Conservation (phyloP, 1,139 yeast genomes). For the Pichiaceae sp. region DNA sequence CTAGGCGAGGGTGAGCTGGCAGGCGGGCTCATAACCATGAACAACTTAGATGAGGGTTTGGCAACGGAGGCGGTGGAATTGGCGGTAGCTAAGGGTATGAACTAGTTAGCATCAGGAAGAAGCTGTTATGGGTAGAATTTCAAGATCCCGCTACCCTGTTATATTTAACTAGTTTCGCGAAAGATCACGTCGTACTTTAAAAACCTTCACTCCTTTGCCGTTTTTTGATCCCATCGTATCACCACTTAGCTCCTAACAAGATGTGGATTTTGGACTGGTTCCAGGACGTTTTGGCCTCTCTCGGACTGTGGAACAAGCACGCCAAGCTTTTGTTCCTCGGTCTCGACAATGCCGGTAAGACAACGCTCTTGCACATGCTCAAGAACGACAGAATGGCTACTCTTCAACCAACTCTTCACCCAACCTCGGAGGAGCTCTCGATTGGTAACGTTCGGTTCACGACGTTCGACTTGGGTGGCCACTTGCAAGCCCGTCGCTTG, state of each 20-base stretch:
- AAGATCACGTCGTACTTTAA: no score
- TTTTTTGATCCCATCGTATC: neutral
- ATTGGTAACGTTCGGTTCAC: slow-evolving; percentile 96
- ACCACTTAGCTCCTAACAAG: neutral
- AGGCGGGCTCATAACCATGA: no score
- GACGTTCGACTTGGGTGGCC: slow-evolving; percentile 97
- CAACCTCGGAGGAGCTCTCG: slow-evolving; percentile 95
- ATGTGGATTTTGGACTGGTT: slow-evolving; percentile 60
- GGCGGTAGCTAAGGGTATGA: no score
- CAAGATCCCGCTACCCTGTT: no score
- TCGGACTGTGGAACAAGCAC: slow-evolving; percentile 96
- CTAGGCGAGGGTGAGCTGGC: no score
- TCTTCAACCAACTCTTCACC: slow-evolving; percentile 95
- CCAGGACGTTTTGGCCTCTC: slow-evolving; percentile 87
- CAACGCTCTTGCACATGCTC: slow-evolving; percentile 93
- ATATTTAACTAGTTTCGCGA: no score
- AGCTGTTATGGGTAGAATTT: no score
- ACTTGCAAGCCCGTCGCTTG: slow-evolving; percentile 95
- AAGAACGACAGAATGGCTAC: slow-evolving; percentile 97
- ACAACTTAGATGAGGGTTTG: no score
- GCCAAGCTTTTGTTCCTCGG: slow-evolving; percentile 95
- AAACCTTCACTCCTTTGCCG: neutral
- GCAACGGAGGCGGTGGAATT: no score
- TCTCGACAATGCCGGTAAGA: slow-evolving; percentile 97
- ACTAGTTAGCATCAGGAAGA: no score